Evolutionary conservation across 2,329 filamentous ascomycete species (phyloP).

Genomic region (Triangularia verruculosa): DNA sequence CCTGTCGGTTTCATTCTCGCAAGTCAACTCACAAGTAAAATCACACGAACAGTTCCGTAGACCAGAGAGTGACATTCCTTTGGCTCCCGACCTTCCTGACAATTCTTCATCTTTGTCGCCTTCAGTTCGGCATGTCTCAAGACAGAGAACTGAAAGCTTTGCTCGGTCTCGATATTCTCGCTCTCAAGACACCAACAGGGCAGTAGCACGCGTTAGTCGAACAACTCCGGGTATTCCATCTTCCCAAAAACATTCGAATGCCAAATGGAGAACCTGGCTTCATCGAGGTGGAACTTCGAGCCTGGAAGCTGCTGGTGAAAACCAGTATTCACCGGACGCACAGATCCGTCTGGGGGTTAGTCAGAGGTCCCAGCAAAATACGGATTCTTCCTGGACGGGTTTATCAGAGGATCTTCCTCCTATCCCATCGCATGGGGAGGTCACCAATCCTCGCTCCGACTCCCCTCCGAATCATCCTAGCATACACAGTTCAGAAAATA

Average conservation of each 20-base stretch:
- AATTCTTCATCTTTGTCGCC: slow-evolving; percentile 12
- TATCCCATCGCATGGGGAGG: background rate
- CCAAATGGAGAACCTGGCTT: slow-evolving; percentile 29
- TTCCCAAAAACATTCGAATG: slow-evolving; percentile 27
- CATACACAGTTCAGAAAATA: slow-evolving; percentile 15
- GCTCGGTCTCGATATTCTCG: slow-evolving; percentile 1
- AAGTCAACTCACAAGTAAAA: background rate
- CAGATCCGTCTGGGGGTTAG: slow-evolving; percentile 26
- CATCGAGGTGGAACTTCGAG: slow-evolving; percentile 5
- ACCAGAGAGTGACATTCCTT: background rate
- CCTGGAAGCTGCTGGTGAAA: slow-evolving; percentile 12
- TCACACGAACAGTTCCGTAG: background rate
- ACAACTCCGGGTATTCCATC: slow-evolving; percentile 17
- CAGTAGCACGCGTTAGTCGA: slow-evolving; percentile 27
- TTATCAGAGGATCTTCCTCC: background rate
- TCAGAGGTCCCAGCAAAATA: slow-evolving; percentile 8
- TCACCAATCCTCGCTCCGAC: background rate
- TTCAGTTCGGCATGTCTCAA: slow-evolving; percentile 24
- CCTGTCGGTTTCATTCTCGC: background rate
- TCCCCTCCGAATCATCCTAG: background rate
- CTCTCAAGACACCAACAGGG: slow-evolving; percentile 26
- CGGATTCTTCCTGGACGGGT: background rate
- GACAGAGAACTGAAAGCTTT: slow-evolving; percentile 2
- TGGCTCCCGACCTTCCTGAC: background rate
- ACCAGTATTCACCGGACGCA: slow-evolving; percentile 13